Percentiles rank a stretch among this genome's conserved stretches.
Conservation (phyloP, 2,329 filamentous ascomycete genomes). For the Teratosphaeria nubilosa region DNA sequence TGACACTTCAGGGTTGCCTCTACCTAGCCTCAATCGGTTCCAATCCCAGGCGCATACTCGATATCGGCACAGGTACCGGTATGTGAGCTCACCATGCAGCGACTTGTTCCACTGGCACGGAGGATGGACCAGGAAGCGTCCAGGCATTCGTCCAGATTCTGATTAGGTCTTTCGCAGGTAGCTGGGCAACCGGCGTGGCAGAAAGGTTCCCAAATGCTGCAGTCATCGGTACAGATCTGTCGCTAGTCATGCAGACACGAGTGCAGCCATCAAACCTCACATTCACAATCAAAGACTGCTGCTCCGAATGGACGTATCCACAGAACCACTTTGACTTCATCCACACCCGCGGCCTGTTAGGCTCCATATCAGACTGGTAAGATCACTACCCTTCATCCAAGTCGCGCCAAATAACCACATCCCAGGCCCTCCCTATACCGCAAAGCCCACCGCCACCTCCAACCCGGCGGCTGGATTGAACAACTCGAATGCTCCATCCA, state of each 20-base stretch:
- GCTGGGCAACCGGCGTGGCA: slow-evolving; percentile 22
- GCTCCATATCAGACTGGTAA: slow-evolving; percentile 32
- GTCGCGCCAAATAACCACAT: background rate
- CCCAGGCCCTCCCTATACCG: slow-evolving; percentile 27
- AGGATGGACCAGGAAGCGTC: no score
- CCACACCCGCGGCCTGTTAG: slow-evolving; percentile 32
- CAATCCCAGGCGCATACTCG: slow-evolving; percentile 27
- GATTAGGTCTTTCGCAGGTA: background rate
- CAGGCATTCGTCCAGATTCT: background rate
- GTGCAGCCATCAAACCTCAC: slow-evolving; percentile 29
- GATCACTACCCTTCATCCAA: slow-evolving; percentile 9
- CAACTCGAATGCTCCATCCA: slow-evolving; percentile 30
- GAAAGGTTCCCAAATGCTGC: slow-evolving; percentile 23
- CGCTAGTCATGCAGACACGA: slow-evolving; percentile 19
- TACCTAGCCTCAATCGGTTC: slow-evolving; percentile 21
- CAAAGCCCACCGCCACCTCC: slow-evolving; percentile 28
- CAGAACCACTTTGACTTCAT: slow-evolving; percentile 31
- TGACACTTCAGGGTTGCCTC: slow-evolving; percentile 23
- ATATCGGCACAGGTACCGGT: slow-evolving; percentile 31
- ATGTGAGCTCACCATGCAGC: slow-evolving; percentile 18
- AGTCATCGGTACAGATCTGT: slow-evolving; percentile 31
- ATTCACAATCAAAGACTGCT: slow-evolving; percentile 37
- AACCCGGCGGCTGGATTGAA: slow-evolving; percentile 34
- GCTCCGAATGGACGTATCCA: slow-evolving; percentile 31
- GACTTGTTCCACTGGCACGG: no score